phyloP scores from a whole-genome alignment of 148 eudicot species.

The Vaccinium vitisidaea region DNA sequence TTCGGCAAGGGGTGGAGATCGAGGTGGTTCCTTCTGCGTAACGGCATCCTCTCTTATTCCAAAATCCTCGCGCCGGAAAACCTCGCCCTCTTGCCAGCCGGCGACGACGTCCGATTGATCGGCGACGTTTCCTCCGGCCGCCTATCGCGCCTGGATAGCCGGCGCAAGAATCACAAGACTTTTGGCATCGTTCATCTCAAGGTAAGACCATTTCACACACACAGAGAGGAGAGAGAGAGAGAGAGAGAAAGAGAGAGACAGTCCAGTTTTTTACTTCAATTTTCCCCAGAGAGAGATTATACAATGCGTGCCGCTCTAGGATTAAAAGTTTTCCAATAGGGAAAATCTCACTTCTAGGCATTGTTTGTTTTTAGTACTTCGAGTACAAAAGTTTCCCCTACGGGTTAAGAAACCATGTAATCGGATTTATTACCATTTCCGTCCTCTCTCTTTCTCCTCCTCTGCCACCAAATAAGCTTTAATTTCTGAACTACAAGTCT shows the following conservation, averaged over 20 bases:
- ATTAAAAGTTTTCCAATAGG: neutral
- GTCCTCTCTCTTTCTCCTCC: neutral
- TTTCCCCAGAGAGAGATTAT: neutral
- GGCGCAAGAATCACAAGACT: constrained; percentile 29
- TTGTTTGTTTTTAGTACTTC: neutral
- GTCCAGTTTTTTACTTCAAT: neutral
- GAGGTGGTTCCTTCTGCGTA: constrained; percentile 68
- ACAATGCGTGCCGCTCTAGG: neutral
- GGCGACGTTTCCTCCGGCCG: constrained; percentile 43
- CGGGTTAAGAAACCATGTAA: constrained; percentile 1
- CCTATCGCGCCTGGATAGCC: constrained; percentile 37
- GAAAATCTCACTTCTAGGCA: too few species aligned
- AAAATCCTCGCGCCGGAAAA: constrained; percentile 48
- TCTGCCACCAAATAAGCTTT: constrained; percentile 26
- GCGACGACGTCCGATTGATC: constrained; percentile 50
- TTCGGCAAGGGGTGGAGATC: constrained; percentile 92
- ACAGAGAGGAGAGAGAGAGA: constrained; percentile 15
- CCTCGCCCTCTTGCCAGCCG: constrained; percentile 23
- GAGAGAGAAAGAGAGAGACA: constrained; percentile 16
- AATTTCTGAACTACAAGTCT: constrained; percentile 27
- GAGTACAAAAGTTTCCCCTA: constrained; percentile 18
- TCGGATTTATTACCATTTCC: constrained; percentile 7
- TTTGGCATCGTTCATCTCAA: constrained; percentile 65
- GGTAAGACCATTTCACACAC: constrained; percentile 33
- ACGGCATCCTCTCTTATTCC: constrained; percentile 62